phyloP scores from a whole-genome alignment of 139 green algal genomes.

The Microglena sp. region DNA sequence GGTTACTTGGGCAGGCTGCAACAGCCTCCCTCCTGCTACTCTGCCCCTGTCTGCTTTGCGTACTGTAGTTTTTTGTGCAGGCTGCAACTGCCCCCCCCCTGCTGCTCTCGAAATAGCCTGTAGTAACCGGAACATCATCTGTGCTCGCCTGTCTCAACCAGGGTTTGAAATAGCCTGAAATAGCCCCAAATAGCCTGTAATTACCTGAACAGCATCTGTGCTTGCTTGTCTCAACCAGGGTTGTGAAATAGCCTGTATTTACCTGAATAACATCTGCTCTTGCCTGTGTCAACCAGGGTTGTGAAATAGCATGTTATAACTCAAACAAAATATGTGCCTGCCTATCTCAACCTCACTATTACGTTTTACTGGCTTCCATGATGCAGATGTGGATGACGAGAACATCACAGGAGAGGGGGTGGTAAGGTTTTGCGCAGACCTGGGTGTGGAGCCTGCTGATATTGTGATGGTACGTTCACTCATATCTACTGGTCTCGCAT shows the following conservation, averaged over 20 bases:
- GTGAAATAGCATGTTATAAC: too few relatives aligned
- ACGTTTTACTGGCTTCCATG: neutral
- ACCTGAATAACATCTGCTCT: too few relatives aligned
- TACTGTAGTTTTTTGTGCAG: neutral
- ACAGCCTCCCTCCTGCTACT: neutral
- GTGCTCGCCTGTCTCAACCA: too few relatives aligned
- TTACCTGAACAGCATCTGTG: too few relatives aligned
- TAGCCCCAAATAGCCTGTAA: too few relatives aligned
- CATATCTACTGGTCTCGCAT: neutral
- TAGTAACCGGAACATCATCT: too few relatives aligned
- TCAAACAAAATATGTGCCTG: too few relatives aligned
- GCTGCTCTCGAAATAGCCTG: too few relatives aligned
- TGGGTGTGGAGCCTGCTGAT: conserved; percentile 70
- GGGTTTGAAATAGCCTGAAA: too few relatives aligned
- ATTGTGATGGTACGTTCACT: conserved; percentile 67
- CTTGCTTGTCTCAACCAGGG: too few relatives aligned
- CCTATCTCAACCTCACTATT: neutral
- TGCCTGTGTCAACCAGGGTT: too few relatives aligned
- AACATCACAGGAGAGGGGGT: conserved; percentile 64
- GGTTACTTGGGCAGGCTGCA: neutral
- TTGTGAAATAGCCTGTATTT: too few relatives aligned
- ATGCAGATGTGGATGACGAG: conserved; percentile 33
- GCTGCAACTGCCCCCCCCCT: neutral
- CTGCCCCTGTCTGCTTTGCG: neutral
- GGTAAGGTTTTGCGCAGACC: conserved; percentile 60